phyloP scores from a whole-genome alignment of 768 basidiomycete species.

The Auricularia cornea region DNA sequence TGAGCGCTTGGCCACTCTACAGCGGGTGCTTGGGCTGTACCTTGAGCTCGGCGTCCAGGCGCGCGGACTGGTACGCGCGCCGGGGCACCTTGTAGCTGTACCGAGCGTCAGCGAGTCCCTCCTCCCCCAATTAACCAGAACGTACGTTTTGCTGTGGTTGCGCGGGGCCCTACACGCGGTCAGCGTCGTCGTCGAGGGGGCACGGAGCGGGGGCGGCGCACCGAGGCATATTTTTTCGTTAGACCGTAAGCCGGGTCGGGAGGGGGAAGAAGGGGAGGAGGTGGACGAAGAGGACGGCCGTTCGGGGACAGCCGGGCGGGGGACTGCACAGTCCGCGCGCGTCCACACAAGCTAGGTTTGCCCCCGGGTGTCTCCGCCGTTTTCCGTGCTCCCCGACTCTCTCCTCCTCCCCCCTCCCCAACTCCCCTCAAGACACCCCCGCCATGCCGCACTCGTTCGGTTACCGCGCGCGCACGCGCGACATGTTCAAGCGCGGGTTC shows the following conservation, averaged over 20 bases:
- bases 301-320: not conserved
- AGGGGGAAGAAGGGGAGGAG: conserved; percentile 17
- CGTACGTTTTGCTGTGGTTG: conserved; percentile 94
- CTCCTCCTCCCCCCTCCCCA: conserved; percentile 7
- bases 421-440: conserved; percentile 43
- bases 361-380: not conserved
- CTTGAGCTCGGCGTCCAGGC: conserved; percentile 99
- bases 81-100: conserved; percentile 97
- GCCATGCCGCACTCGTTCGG: conserved; percentile 99
- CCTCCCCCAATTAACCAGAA: conserved; percentile 18
- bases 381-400: not conserved
- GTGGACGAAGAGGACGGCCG: not conserved
- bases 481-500: conserved; percentile 99
- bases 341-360: conserved; percentile 1
- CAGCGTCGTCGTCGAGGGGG: conserved; percentile 4
- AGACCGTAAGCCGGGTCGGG: conserved; percentile 35
- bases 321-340: conserved; percentile 1
- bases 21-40: conserved; percentile 33
- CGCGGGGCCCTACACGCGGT: conserved; percentile 62
- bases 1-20: conserved; percentile 3
- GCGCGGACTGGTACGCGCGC: conserved; percentile 93
- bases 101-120: not conserved
- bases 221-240: conserved; percentile 78
- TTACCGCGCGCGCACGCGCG: conserved; percentile 99
- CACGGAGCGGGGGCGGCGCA: conserved; percentile 33